Conservation (phyloP, 2,329 filamentous ascomycete genomes). For the Remersonia thermophila region DNA sequence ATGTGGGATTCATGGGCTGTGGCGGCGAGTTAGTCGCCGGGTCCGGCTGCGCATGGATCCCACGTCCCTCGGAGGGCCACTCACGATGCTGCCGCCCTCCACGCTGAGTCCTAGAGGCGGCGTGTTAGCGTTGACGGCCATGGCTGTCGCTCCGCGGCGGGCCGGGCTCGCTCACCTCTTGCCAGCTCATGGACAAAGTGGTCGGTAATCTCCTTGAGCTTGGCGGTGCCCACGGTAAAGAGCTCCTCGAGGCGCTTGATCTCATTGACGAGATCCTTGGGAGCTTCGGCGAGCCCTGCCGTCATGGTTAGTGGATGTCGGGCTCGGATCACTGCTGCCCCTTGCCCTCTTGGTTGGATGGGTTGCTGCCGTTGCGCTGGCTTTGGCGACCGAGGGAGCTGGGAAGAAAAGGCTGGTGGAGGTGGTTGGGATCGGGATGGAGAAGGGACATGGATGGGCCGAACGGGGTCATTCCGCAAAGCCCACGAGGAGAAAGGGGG, state of each 20-base stretch:
- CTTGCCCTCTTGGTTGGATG: constrained; percentile 15
- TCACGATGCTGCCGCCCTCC: constrained; percentile 84
- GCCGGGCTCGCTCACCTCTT: constrained; percentile 50
- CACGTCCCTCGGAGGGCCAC: no score
- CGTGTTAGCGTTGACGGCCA: constrained; percentile 4
- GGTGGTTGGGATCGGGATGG: constrained; percentile 3
- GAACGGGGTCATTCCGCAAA: constrained; percentile 10
- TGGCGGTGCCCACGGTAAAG: constrained; percentile 65
- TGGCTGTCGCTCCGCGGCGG: neutral
- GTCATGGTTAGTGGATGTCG: constrained; percentile 14
- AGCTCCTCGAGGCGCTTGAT: constrained; percentile 73
- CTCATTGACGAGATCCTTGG: constrained; percentile 67
- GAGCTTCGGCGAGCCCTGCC: constrained; percentile 77
- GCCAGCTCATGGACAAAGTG: constrained; percentile 83
- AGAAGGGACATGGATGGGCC: constrained; percentile 8
- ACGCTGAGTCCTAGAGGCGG: constrained; percentile 62
- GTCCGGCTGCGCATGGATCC: no score
- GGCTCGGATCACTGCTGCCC: constrained; percentile 4
- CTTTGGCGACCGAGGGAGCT: constrained; percentile 3
- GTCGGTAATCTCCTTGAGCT: constrained; percentile 79
- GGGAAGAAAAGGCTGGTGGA: constrained; percentile 4
- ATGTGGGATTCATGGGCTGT: constrained; percentile 97
- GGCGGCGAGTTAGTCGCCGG: constrained; percentile 8
- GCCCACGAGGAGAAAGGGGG: neutral
- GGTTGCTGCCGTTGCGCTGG: constrained; percentile 9